phyloP scores from a whole-genome alignment of 805 yeast species.

The Yamadazyma olivae region DNA sequence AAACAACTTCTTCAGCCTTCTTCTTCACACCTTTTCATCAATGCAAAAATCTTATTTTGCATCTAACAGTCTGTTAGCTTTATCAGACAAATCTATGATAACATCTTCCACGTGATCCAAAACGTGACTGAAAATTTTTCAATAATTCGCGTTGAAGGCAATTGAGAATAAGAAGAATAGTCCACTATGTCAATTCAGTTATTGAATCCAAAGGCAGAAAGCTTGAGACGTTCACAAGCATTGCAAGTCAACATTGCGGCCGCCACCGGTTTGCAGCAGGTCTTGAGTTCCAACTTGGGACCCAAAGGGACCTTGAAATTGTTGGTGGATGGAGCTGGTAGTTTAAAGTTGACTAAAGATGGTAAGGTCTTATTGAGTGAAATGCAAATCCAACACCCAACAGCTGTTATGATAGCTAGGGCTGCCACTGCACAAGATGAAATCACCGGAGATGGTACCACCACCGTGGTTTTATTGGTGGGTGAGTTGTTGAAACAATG shows the following conservation, averaged over 20 bases:
- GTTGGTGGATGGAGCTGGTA: slow-evolving; percentile 96
- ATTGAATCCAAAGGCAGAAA: slow-evolving; percentile 95
- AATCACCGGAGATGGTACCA: slow-evolving; percentile 99
- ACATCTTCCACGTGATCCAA: no score
- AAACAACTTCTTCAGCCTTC: no score
- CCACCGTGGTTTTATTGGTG: slow-evolving; percentile 89
- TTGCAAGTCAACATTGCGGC: slow-evolving; percentile 92
- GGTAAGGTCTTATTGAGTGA: slow-evolving; percentile 91
- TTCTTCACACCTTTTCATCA: no score
- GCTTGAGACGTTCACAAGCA: slow-evolving; percentile 93
- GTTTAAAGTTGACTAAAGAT: slow-evolving; percentile 92
- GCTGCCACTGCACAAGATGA: slow-evolving; percentile 99
- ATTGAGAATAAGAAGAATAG: no score
- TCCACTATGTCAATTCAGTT: slow-evolving; percentile 79
- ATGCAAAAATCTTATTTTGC: no score
- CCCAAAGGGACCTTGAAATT: slow-evolving; percentile 97
- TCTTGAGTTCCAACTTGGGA: slow-evolving; percentile 86
- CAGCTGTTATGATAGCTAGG: slow-evolving; percentile 64
- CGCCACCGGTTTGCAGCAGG: slow-evolving; percentile 95
- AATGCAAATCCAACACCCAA: slow-evolving; percentile 80
- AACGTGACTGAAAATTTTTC: no score
- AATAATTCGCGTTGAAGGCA: no score
- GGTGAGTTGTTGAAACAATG: slow-evolving; percentile 96
- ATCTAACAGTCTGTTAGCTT: no score
- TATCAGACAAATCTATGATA: no score